Base-by-base conservation (phyloP, 2,329 filamentous ascomycete genomes). In the Elsinoe perseae region DNA sequence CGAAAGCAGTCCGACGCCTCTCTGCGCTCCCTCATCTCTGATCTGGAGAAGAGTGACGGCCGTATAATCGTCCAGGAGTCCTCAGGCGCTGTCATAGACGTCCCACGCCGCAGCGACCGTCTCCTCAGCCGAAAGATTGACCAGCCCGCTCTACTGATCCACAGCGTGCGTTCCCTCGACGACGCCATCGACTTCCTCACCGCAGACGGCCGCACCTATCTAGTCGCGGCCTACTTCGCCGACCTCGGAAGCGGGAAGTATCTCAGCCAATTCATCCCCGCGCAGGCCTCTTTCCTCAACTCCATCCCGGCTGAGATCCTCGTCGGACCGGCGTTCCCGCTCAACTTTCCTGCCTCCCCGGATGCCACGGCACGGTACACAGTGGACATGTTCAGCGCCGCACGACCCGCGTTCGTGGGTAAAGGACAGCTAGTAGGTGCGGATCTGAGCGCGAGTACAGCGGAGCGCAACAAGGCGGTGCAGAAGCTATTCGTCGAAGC, bases 301-400 rank as follows among this genome's bases (percentile, higher is more conserved):
- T 77, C 82, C 54, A 73, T 85, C 5, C 81, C 82, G 0, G 60
- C 69, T 1, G 73, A 78, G 30, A 68, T 85, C 1, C 73, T 85
- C 3, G 69, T 73, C 40, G 72, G 70, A 1, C 73, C 69, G 2
- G 69, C 70, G 23, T 67, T 69, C 23, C 72, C 70, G 14, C 20
- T 64, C 60, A n/a, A 61, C 62, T 28, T 10, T 6, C 61, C 61
- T 53, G 38, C 64, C 58, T 16, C 66, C 59, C 28, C 28, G 8
- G 48, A 65, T 62, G 28, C 61, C 59, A 50, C 64, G 58, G 43
- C 43, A 5, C 70, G 76, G 20, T 80, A 80, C 61, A 67, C 65
- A 7, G 62, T 63, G 2, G 63, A 68, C 0, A 72, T 75, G 58
- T 79, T 81, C 64, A 73, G 75, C 1, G 56, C 69, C 1, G 64